Base-by-base conservation (phyloP, 2,329 filamentous ascomycete species). In the Metarhizium anisopliae region DNA sequence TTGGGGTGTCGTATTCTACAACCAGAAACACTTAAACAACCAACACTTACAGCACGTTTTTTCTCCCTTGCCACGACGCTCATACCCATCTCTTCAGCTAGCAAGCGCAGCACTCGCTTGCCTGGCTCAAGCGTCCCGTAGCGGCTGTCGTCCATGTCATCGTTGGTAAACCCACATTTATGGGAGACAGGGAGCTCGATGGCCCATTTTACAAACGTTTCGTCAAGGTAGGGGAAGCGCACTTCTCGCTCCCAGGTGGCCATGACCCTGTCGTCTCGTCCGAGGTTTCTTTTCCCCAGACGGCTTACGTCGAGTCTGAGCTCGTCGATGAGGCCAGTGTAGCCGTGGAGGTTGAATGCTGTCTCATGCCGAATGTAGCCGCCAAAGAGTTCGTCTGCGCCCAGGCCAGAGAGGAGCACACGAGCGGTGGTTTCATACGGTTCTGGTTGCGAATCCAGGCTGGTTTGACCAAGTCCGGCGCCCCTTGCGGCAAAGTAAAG, bases 401-500 rank as follows among this genome's bases (percentile, higher is more conserved):
- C 94, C 1, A 99, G 81, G 0, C 94, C 95, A 0, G 94, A 97
- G 0, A 99, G 77, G 1, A 99, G 80, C 0, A 96, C 90, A 36
- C 90, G 84, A 1, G 92, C 89, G 0, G 84, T 75, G 0, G 89
- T 91, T 10, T 73, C 77, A 65, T 91, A 92, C 0, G 68, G 61
- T 5, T 62, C 49, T 0, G 63, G 55, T 3, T 68, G 62, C n/a
- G 63, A 56, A 30, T 64, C 59, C 2, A 57, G 57, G 38, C 62
- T 56, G 13, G 61, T 66, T 55, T 72, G 72, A 43, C 77, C 74
- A 18, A 68, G 61, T 0, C 86, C 90, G 52, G 74, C 69, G 1
- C 91, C 93, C 43, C 90, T 82, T 0, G 93, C 86, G 6, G 94
- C 91, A 73, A 99, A 99, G 70, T 96, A 97, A n/a, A 99, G 77